Base-by-base conservation (phyloP, 2,329 filamentous ascomycete genomes). In the Elsinoe arachidis region DNA sequence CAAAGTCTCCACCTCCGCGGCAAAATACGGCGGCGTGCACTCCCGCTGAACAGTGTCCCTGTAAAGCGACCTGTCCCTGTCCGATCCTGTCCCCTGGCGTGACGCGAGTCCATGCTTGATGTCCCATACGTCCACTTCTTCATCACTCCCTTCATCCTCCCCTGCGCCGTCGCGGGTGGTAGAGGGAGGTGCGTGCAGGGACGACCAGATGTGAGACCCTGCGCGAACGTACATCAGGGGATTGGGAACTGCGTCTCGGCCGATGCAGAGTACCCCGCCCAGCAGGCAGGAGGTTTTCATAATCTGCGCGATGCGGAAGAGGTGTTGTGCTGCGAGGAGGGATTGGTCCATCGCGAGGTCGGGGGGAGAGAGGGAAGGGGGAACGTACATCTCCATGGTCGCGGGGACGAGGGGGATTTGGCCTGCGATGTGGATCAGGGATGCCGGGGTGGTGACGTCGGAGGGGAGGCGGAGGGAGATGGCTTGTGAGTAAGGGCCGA, bases 401-500 rank as follows among this genome's bases (percentile, higher is more conserved):
- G 84, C 80, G 0, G 93, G 91, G 4, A 92, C 73, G 2, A 99
- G 79, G 1, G 92, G 90, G 52, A 99, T 96, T 71, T 97, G 93
- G 0, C 93, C 93, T 0, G 93, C 91, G 35, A 96, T 78, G 56
- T 84, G 84, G 14, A 92, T 76, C 9, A 80, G 6, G 4, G 59
- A 11, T 43, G 61, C 67, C 41, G 65, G 64, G 15, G 34, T 12
- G 44, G 30, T 44, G 12, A 34, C 12, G 46, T 60, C 52, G 35
- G 26, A 11, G 17, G 41, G 34, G 14, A 44, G 19, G 19, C 76
- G 75, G 10, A 82, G 73, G 1, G 80, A 77, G 52, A 93, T 83
- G 3, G 90, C 90, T 73, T 99, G 93, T 57, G 91, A 96, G 71
- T 97, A 97, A 0, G 93, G 93, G 0, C 93, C 93, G 56, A 99